A percentile compares a stretch with the other conserved stretches of the same genome.
phyloP scores from a whole-genome alignment of 2,329 filamentous ascomycete species.

The Aphanocladium album region DNA sequence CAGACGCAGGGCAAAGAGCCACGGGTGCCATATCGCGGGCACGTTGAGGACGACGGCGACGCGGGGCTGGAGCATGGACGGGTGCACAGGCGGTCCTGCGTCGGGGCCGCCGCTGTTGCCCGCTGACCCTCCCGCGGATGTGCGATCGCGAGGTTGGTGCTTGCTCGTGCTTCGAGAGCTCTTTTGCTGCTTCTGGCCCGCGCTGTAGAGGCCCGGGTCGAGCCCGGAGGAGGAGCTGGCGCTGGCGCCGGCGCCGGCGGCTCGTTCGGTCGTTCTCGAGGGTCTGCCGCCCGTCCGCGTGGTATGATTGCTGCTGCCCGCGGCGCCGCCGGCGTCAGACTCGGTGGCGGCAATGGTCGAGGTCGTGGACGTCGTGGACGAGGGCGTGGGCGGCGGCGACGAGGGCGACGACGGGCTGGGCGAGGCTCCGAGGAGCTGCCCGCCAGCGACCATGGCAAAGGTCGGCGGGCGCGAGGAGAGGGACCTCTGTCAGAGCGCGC shows the following conservation, averaged over 20 bases:
- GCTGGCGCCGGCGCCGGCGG: too few relatives aligned
- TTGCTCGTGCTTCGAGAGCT: neutral
- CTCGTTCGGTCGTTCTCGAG: too few relatives aligned
- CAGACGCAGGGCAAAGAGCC: slow-evolving; percentile 67
- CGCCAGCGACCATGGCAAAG: slow-evolving; percentile 4
- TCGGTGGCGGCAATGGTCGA: slow-evolving; percentile 1
- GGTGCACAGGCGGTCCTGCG: slow-evolving; percentile 6
- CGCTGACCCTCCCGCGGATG: neutral
- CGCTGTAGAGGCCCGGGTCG: too few relatives aligned
- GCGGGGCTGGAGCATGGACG: slow-evolving; percentile 62
- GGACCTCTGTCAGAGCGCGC: too few relatives aligned
- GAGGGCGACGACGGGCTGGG: slow-evolving; percentile 13
- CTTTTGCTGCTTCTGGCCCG: too few relatives aligned
- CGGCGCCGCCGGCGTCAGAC: neutral
- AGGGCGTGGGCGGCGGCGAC: neutral
- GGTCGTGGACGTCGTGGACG: neutral
- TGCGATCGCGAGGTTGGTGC: neutral
- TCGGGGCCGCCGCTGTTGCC: neutral
- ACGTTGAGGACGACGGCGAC: slow-evolving; percentile 75
- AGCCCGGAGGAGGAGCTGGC: neutral
- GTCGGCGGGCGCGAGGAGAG: neutral
- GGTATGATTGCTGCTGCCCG: neutral
- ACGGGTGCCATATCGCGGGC: slow-evolving; percentile 65
- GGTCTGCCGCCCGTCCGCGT: too few relatives aligned
- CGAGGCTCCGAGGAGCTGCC: slow-evolving; percentile 8